Base-by-base conservation (phyloP, 176 grass and related monocot genomes). In the Hyparrhenia diplandra region DNA sequence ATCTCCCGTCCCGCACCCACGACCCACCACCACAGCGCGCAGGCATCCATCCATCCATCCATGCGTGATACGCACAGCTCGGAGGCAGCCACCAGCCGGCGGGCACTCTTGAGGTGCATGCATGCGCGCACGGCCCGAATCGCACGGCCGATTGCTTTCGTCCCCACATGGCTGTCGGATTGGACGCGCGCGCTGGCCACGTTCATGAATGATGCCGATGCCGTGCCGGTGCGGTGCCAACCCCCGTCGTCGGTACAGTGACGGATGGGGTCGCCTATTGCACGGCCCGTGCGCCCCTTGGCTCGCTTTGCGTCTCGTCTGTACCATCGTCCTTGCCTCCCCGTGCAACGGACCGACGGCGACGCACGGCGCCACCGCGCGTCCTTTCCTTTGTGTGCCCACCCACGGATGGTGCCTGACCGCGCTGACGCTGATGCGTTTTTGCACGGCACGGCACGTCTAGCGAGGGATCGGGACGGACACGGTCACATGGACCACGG, bases 141-240 rank as follows among this genome's bases (percentile, higher is more conserved):
- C 5, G 76, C 30, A 42, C 12, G 76, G 77, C 41, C 64, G 43
- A 43, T 77, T 73, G 13, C 77, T 89, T 81, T 89, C 45, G 43
- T 7, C 13, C 23, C 23, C 59, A 83, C 80, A 67, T 67, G 74
- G 67, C 35, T 83, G 57, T 64, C 35, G 73, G 85, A 47, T 13
- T 5, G 80, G 74, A 67, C 59, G 27, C 74, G 5, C 52, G 67
- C 73, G n/a, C n/a, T 11, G 46, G 46, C 80, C 74, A 66, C 59
- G 3, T 67, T 35, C 57, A 25, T 17, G 30, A 52, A 67, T 37
- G 63, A 80, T 68, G 63, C 62, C 10, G 55, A 23, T 24, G 55
- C 58, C 24, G 58, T 60, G 58, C 60, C 60, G 27, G 37, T 41
- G 13, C 39, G 41, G 59, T 36, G 73, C 72, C 64, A 30, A 12